These are phyloP conservation scores for Polygonum aviculare DNA, from an alignment of 148 eudicot species.

Conservation along the genomic window DNA sequence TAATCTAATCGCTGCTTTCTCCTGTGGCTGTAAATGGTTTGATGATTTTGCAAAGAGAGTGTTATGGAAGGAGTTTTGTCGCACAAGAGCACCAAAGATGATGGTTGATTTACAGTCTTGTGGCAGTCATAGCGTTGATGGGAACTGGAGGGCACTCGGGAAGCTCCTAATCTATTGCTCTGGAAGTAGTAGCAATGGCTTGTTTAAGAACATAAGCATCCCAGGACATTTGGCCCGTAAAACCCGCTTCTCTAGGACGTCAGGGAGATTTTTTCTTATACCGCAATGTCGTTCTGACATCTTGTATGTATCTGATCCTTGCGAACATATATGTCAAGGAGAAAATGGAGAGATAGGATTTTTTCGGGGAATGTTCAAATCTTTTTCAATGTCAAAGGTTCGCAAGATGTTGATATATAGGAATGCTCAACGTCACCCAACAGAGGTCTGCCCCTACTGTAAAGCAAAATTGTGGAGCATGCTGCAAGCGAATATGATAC, in stretches of 20 bases:
- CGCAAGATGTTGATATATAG: slow-evolving; percentile 68
- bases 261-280: slow-evolving; percentile 83
- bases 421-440: slow-evolving; percentile 57
- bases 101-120: slow-evolving; percentile 73
- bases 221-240: slow-evolving; percentile 79
- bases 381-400: slow-evolving; percentile 69
- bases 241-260: slow-evolving; percentile 86
- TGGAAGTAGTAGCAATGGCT: slow-evolving; percentile 52
- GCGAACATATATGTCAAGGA: slow-evolving; percentile 95
- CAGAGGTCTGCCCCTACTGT: slow-evolving; percentile 77
- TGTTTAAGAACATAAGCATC: slow-evolving; percentile 47
- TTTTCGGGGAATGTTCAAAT: slow-evolving; percentile 83
- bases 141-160: slow-evolving; percentile 94
- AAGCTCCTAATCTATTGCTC: slow-evolving; percentile 87
- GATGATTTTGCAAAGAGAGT: slow-evolving; percentile 89
- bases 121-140: slow-evolving; percentile 81
- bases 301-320: slow-evolving; percentile 88
- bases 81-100: slow-evolving; percentile 85
- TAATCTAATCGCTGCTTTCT: slow-evolving; percentile 67
- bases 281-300: slow-evolving; percentile 93
- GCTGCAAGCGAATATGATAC: slow-evolving; percentile 75
- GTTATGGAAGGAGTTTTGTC: slow-evolving; percentile 87
- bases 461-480: slow-evolving; percentile 90
- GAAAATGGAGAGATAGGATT: slow-evolving; percentile 84
- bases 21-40: slow-evolving; percentile 87